Conservation (phyloP, 2,329 filamentous ascomycete genomes). For the Aspergillus sclerotialis region DNA sequence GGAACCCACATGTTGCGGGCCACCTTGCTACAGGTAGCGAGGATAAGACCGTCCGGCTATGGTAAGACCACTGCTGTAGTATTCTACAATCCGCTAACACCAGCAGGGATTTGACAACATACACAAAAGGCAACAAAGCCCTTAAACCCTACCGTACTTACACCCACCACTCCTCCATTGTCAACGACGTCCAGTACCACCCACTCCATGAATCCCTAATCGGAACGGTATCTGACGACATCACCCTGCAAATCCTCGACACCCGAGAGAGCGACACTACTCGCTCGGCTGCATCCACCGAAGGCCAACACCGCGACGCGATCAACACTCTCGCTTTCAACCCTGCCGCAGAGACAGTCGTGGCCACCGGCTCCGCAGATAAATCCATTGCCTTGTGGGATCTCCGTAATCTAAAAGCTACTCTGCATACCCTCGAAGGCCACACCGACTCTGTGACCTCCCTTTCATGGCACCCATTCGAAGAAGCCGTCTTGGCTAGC, state of each 20-base stretch:
- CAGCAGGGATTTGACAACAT: constrained; percentile 69
- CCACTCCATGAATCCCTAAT: constrained; percentile 78
- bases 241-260: constrained; percentile 88
- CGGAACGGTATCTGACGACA: constrained; percentile 89
- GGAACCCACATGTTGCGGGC: constrained; percentile 79
- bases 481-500: constrained; percentile 81
- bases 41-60: constrained; percentile 84
- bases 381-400: constrained; percentile 96
- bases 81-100: constrained; percentile 3
- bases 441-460: constrained; percentile 88
- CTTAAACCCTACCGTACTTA: constrained; percentile 69
- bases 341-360: constrained; percentile 76
- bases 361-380: constrained; percentile 90
- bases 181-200: constrained; percentile 96
- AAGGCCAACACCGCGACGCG: constrained; percentile 76
- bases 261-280: constrained; percentile 62
- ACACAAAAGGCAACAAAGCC: constrained; percentile 61
- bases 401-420: constrained; percentile 79
- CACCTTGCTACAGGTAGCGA: constrained; percentile 85
- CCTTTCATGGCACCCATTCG: constrained; percentile 87
- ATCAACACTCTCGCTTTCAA: constrained; percentile 97
- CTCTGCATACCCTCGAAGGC: constrained; percentile 81
- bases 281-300: constrained; percentile 61
- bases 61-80: constrained; percentile 48
- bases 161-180: constrained; percentile 80